phyloP scores from a whole-genome alignment of 345 rosid genomes.

The Corymbia maculata region DNA sequence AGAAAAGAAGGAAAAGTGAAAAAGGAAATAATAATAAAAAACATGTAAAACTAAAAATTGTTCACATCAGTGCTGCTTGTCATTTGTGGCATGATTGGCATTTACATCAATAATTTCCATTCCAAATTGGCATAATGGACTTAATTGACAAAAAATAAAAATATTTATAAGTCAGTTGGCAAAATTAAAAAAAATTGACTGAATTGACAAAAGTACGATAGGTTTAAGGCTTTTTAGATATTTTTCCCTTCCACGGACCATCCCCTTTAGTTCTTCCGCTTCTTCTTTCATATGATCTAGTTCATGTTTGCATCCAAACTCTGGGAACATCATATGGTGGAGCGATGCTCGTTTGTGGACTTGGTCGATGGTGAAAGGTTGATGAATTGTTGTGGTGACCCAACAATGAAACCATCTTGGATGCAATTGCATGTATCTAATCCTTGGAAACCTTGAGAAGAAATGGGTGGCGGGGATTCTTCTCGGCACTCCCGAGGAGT shows the following conservation, averaged over 20 bases:
- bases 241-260: conserved; percentile 3
- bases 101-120: no score
- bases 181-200: no score
- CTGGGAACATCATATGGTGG: conserved; percentile 34
- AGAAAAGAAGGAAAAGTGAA: no score
- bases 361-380: conserved; percentile 8
- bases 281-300: not conserved
- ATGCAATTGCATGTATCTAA: conserved; percentile 13
- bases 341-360: conserved; percentile 30
- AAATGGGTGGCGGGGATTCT: conserved; percentile 26
- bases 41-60: no score
- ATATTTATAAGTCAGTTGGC: no score
- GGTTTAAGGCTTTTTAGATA: no score
- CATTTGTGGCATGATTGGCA: no score
- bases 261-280: conserved; percentile 10
- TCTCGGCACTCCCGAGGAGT: not conserved
- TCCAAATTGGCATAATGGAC: no score
- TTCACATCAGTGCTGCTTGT: no score
- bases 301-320: not conserved
- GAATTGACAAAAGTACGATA: no score
- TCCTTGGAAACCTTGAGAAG: conserved; percentile 18
- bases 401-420: conserved; percentile 16
- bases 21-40: no score
- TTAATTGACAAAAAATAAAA: no score
- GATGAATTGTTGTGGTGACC: not conserved